These are phyloP conservation scores for Phytophthora meadii DNA, from an alignment of 352 stramenopile species.

Conservation along the genomic window DNA sequence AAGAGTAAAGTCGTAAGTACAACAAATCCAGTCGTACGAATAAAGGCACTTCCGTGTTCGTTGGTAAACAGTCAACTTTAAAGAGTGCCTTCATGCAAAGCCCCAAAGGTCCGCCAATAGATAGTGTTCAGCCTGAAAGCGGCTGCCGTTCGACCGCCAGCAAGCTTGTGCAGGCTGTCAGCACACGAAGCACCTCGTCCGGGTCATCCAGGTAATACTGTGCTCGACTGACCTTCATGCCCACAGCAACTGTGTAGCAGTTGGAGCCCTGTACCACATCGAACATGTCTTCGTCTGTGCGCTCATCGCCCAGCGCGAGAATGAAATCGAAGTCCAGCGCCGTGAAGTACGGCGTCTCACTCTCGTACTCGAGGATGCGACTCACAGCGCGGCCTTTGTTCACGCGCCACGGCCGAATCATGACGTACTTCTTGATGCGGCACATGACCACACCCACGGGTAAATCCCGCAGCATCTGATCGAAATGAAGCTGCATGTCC, in stretches of 20 bases:
- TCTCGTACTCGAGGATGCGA: conserved; percentile 85
- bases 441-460: conserved; percentile 89
- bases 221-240: conserved; percentile 88
- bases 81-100: neutral
- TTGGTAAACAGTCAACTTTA: conserved; percentile 4
- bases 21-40: conserved; percentile 8
- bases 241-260: conserved; percentile 90
- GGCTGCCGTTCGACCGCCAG: conserved; percentile 42
- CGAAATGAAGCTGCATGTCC: conserved; percentile 90
- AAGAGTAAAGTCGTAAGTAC: conserved; percentile 21
- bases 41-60: conserved; percentile 21
- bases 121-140: conserved; percentile 28
- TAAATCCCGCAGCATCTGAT: conserved; percentile 89
- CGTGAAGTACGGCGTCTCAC: conserved; percentile 77
- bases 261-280: conserved; percentile 90
- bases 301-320: conserved; percentile 83
- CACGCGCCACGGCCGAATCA: conserved; percentile 84
- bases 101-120: conserved; percentile 6
- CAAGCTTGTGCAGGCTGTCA: conserved; percentile 76
- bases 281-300: conserved; percentile 92
- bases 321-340: conserved; percentile 88
- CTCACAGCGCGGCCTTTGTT: conserved; percentile 89
- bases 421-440: conserved; percentile 90
- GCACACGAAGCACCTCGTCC: conserved; percentile 77
- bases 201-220: conserved; percentile 86